Evolutionary conservation across 2,329 filamentous ascomycete genomes (phyloP).

Genomic region (Cytospora paraplurivora): DNA sequence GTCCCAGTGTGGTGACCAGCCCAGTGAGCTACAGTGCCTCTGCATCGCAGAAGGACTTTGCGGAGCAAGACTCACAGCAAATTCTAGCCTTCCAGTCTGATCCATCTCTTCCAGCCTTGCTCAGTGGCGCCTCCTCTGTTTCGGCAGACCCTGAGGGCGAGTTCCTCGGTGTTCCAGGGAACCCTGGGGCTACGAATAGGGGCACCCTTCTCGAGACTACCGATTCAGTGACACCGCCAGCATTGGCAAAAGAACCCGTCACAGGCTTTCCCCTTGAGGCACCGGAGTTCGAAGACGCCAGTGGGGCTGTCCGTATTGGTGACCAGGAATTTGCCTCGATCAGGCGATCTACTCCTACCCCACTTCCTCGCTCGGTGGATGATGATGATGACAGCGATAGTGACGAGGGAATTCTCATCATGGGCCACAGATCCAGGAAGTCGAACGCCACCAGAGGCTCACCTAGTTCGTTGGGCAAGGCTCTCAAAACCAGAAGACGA

Average conservation of each 20-base stretch:
- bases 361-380: constrained; percentile 37
- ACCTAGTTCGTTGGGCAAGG: constrained; percentile 34
- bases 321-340: constrained; percentile 33
- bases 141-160: constrained; percentile 65
- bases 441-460: constrained; percentile 23
- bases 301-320: constrained; percentile 35
- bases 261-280: constrained; percentile 51
- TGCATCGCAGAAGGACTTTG: constrained; percentile 43
- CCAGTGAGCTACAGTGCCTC: constrained; percentile 46
- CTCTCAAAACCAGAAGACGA: constrained; percentile 49
- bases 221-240: constrained; percentile 58
- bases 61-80: constrained; percentile 50
- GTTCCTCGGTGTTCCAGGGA: constrained; percentile 55
- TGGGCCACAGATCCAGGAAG: constrained; percentile 26
- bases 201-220: constrained; percentile 52
- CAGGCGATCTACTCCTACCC: constrained; percentile 29
- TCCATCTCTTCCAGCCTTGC: constrained; percentile 63
- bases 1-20: constrained; percentile 55
- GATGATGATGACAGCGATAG: constrained; percentile 56
- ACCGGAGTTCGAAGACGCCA: constrained; percentile 38
- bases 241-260: constrained; percentile 49
- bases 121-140: constrained; percentile 66
- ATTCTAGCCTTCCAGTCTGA: constrained; percentile 62
- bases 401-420: constrained; percentile 57
- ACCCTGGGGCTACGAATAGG: constrained; percentile 50